These are phyloP conservation scores for Bruguiera parviflora DNA, from an alignment of 345 rosid genomes.

Conservation along the genomic window DNA sequence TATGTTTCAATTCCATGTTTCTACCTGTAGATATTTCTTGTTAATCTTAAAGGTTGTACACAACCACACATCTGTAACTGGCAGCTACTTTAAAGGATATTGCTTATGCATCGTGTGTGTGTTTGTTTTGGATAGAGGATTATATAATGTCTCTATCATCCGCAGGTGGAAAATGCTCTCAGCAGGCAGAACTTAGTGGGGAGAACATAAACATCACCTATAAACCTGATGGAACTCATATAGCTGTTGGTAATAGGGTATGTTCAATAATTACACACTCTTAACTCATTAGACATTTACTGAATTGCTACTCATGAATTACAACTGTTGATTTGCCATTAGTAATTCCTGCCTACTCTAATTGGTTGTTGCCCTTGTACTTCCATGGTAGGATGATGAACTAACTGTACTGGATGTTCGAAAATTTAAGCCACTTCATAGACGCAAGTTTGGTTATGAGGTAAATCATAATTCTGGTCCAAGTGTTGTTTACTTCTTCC, in stretches of 20 bases:
- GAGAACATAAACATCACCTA: conserved; percentile 97
- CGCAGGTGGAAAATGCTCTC: conserved; percentile 94
- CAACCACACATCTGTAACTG: not conserved
- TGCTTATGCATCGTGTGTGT: not conserved
- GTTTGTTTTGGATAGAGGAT: not conserved
- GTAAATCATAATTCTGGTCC: conserved; percentile 32
- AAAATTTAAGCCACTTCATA: conserved; percentile 88
- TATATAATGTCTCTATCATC: not conserved
- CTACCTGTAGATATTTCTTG: too few species aligned
- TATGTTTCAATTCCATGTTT: not conserved
- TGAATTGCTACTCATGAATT: not conserved
- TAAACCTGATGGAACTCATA: conserved; percentile 86
- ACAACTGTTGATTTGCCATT: conserved; percentile 5
- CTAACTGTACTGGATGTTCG: conserved; percentile 93
- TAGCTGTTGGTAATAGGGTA: conserved; percentile 99
- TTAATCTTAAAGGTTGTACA: too few species aligned
- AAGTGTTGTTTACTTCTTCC: conserved; percentile 1
- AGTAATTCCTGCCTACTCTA: conserved; percentile 5
- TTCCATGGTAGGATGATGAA: conserved; percentile 76
- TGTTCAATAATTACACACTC: not conserved
- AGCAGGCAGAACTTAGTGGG: conserved; percentile 91
- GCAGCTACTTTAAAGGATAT: not conserved
- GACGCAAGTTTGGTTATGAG: conserved; percentile 87
- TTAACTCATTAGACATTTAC: not conserved
- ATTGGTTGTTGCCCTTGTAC: conserved; percentile 10